Conservation (phyloP, 163 green algal genomes). For the Scenedesmus sp. region DNA sequence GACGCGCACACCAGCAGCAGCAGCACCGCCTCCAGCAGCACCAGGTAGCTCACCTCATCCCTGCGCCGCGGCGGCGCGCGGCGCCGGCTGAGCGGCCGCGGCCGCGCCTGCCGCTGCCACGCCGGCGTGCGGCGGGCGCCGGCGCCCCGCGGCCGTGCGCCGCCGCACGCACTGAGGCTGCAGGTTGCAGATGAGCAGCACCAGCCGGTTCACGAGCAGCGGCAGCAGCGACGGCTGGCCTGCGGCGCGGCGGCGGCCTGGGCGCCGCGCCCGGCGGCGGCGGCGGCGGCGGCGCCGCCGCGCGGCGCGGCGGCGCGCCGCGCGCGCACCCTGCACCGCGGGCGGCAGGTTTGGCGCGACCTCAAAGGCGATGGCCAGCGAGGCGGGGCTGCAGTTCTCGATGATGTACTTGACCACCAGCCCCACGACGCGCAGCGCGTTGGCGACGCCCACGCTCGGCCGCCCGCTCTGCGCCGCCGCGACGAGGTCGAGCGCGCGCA, state of each 20-base stretch:
- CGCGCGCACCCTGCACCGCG: constrained; percentile 28
- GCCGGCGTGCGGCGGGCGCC: too few relatives aligned
- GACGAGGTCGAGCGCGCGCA: constrained; percentile 22
- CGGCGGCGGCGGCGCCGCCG: too few relatives aligned
- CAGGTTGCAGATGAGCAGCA: constrained; percentile 42
- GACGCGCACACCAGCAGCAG: constrained; percentile 69
- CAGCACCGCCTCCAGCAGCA: constrained; percentile 74
- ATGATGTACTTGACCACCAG: constrained; percentile 61
- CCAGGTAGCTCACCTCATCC: constrained; percentile 61
- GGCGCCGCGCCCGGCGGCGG: too few relatives aligned
- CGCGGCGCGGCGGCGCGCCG: too few relatives aligned
- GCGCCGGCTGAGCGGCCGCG: too few relatives aligned
- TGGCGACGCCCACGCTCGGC: constrained; percentile 58
- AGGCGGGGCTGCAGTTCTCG: constrained; percentile 45
- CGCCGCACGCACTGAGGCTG: constrained; percentile 34
- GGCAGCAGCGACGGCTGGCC: constrained; percentile 40
- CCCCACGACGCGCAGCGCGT: constrained; percentile 61
- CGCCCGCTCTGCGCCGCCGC: constrained; percentile 18
- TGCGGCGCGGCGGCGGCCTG: constrained; percentile 1
- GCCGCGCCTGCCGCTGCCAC: too few relatives aligned
- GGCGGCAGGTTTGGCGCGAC: neutral
- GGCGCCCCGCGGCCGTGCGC: too few relatives aligned
- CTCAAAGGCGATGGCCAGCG: constrained; percentile 32
- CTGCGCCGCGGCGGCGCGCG: neutral
- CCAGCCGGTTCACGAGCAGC: constrained; percentile 32